Percentiles rank a stretch among this genome's conserved stretches.
Conservation (phyloP, 139 green algal genomes). For the Gonium pectorale region DNA sequence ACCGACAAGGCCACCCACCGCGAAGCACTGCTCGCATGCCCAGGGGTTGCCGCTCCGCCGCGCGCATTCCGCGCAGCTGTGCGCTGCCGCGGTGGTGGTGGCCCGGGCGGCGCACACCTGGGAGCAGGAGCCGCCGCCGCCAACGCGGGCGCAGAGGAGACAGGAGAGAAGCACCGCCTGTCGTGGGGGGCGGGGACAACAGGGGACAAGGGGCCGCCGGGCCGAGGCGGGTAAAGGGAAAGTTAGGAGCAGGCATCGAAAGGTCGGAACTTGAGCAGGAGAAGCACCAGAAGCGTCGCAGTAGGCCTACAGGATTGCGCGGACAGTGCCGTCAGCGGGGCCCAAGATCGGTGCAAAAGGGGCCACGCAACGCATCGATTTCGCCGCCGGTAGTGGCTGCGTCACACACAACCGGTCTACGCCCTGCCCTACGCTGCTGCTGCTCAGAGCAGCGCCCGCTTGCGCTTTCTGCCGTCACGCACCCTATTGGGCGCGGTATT, state of each 20-base stretch:
- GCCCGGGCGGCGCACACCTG: constrained; percentile 6
- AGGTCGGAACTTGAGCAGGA: too few relatives aligned
- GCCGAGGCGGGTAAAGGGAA: background rate
- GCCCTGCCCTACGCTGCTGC: too few relatives aligned
- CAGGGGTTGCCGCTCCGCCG: background rate
- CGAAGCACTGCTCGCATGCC: constrained; percentile 3
- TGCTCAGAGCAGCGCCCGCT: too few relatives aligned
- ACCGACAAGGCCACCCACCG: background rate
- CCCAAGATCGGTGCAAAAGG: too few relatives aligned
- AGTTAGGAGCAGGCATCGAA: too few relatives aligned
- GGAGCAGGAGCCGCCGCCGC: background rate
- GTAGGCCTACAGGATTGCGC: too few relatives aligned
- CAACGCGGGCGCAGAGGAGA: background rate
- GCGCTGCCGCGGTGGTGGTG: background rate
- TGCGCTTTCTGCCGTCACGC: too few relatives aligned
- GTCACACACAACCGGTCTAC: too few relatives aligned
- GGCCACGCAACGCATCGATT: too few relatives aligned
- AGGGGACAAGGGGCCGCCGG: background rate
- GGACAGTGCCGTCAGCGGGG: too few relatives aligned
- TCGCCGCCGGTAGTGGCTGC: too few relatives aligned
- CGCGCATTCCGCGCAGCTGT: background rate
- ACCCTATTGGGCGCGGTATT: background rate
- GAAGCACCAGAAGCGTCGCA: too few relatives aligned
- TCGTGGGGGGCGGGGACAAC: background rate
- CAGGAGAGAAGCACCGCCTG: constrained; percentile 1